Base-by-base conservation (phyloP, 257 asterid species). In the Solanum boliviense region DNA sequence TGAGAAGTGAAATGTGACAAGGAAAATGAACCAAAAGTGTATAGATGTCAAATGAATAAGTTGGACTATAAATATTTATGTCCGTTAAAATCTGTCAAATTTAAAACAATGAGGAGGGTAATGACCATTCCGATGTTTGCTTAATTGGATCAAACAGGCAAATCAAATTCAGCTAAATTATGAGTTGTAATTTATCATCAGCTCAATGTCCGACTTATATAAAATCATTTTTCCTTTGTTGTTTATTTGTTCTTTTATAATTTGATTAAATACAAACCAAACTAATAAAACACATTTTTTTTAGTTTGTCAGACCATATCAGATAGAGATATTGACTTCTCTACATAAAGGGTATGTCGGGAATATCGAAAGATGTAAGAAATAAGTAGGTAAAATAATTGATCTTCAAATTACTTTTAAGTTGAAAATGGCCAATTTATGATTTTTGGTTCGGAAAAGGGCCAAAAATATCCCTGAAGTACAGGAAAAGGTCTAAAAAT, bases 1-100 rank as follows among this genome's bases (percentile, higher is more conserved):
- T 58, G 65, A 18, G 4, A 56, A 20, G 11, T 7, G 11, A 20
- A 56, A 56, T 20, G 21, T 48, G 21, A 1, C 60, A 5, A 48
- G 1, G 1, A 20, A 56, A 56, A 7, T 20, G 11, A 20, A 20
- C 0, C 0, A 0, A 60, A 70, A 29, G 11, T 70, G 2, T 13
- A 5, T 13, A 13, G 0, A 70, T 70, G 2, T 31, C 12, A 70
- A 70, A 31, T 31, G 10, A 27, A 31, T 68, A 31, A 29, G 11
- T 27, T 68, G 11, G 21, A 68, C 4, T 13, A 68, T 13, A 68
- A 13, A 1, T 13, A 27, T 29, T 27, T 60, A 60, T 3, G 10
- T 0, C 2, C 5, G 10, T 68, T 27, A 13, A 27, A 13, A 68
- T 68, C 1, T 3, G 36, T 13, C 2, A 68, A 68, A 68, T 27